Evolutionary conservation across 192 early-diverging fungal genomes (phyloP), one percentile per base, ranked within the genome.

Genomic region (Physocladia obscura): DNA sequence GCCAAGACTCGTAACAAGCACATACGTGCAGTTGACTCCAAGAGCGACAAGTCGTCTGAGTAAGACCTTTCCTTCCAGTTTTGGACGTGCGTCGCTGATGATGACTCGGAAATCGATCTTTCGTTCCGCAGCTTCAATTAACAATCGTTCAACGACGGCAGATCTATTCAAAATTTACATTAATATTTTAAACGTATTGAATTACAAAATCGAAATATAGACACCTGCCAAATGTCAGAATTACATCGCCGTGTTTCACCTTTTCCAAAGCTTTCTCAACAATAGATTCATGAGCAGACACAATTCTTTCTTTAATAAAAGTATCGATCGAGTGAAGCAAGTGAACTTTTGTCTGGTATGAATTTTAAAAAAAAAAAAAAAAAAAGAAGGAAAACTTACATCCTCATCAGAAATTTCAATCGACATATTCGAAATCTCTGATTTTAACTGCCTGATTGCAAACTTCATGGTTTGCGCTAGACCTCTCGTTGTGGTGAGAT

Each of bases 381-480:
- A 22, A 44, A 31, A 21, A 13, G 1, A n/a, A 27, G 52, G 24
- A 22, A 35, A 19, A 65, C 79, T 81, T 91, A 93, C 94, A 60
- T 93, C 89, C 58, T 89, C 88, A 71, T 97, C 97, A 1, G 90
- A 79, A n/a, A 91, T 76, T 34, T 92, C 90, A 47, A 89, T 77
- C 61, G 89, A 84, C n/a, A 89, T 77, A 58, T 87, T 82, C 3
- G 88, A 78, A 73, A 98, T 92, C 74, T 94, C 90, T 70, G 85
- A 83, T 79, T 97, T 98, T 38, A 99, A 75, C 63, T 87, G 89
- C 39, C 94, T 85, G 62, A 98, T 95, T 24, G 93, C 92, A 24
- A 90, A 93, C 64, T 90, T 89, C 95, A 99, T 97, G 74, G 91
- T 91, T 31, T 93, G 87, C n/a, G 92, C 91, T 84, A 98, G 87